Percentiles rank a stretch among this genome's conserved stretches.
Conservation (phyloP, 75 land plant genomes). For the Cunninghamia lanceolata region DNA sequence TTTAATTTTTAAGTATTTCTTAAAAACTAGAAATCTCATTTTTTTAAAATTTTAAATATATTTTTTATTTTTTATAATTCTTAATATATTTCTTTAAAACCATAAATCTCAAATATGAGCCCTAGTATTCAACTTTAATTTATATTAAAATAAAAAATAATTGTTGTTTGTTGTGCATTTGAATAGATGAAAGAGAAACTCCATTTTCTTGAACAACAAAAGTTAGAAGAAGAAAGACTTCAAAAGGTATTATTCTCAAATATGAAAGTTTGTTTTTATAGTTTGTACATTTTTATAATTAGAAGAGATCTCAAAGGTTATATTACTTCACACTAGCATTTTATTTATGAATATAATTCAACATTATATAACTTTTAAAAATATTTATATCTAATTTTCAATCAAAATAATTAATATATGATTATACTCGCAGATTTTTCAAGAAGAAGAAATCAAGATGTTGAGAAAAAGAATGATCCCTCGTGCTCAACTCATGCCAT, state of each 20-base stretch:
- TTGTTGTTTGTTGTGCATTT: background rate
- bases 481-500: slow-evolving; percentile 88
- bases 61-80: background rate
- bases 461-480: slow-evolving; percentile 91
- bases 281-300: too few relatives aligned
- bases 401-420: background rate
- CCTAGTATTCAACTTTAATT: background rate
- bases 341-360: background rate
- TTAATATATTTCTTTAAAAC: background rate
- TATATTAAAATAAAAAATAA: background rate
- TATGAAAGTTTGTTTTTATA: background rate
- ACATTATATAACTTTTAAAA: background rate
- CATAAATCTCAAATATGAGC: background rate
- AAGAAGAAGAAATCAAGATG: slow-evolving; percentile 75
- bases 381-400: too few relatives aligned
- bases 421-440: slow-evolving; percentile 43
- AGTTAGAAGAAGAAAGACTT: slow-evolving; percentile 46
- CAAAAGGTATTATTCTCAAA: slow-evolving; percentile 36
- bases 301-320: background rate
- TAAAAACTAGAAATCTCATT: background rate
- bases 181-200: slow-evolving; percentile 62
- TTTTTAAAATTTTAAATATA: background rate
- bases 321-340: background rate
- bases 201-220: slow-evolving; percentile 38
- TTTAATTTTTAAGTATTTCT: background rate